Conservation (phyloP, 108 stramenopile genomes). For the Conticribra weissflogii region DNA sequence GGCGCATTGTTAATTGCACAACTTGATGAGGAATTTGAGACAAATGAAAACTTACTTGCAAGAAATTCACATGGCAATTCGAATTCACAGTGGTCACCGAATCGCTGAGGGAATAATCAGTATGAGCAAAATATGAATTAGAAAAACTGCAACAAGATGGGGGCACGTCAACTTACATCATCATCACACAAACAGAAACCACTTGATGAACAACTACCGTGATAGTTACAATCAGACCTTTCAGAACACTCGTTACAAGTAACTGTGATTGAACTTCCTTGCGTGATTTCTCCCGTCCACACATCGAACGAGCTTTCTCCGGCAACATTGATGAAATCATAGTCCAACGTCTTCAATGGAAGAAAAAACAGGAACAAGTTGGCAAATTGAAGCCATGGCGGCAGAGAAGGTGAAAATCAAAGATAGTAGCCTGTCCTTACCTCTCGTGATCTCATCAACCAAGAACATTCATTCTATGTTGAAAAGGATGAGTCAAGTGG, state of each 20-base stretch:
- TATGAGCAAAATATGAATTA: too few relatives aligned
- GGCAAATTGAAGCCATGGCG: constrained; percentile 2
- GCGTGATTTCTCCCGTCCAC: constrained; percentile 14
- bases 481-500: constrained; percentile 1
- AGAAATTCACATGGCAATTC: constrained; percentile 9
- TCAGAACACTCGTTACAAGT: constrained; percentile 16
- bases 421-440: constrained; percentile 4
- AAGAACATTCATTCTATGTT: constrained; percentile 30
- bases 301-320: constrained; percentile 9
- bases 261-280: not conserved
- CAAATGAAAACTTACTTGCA: not conserved
- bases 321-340: not conserved
- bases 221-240: constrained; percentile 5
- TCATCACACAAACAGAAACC: not conserved
- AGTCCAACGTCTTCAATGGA: constrained; percentile 6
- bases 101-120: too few relatives aligned
- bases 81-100: constrained; percentile 16
- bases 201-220: constrained; percentile 11
- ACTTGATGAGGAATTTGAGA: too few relatives aligned
- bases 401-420: not conserved
- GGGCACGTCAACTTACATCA: not conserved
- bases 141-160: too few relatives aligned
- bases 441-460: constrained; percentile 18
- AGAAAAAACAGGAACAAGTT: constrained; percentile 2
- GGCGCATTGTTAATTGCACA: too few relatives aligned